Conservation (phyloP, 768 basidiomycete genomes). For the Xerocomellus chrysenteron region DNA sequence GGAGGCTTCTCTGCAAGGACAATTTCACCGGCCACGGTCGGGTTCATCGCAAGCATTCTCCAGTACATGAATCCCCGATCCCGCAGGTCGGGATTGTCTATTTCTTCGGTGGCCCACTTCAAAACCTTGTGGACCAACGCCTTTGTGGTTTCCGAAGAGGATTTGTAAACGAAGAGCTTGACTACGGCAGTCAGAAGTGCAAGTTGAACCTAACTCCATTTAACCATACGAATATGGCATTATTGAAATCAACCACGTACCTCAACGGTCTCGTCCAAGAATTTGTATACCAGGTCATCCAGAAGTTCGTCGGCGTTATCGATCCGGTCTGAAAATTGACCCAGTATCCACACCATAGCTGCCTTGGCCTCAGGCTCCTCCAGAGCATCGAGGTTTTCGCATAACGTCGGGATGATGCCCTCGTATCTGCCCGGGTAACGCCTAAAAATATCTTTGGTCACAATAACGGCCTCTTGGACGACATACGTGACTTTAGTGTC, state of each 20-base stretch:
- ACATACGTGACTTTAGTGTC: constrained; percentile 95
- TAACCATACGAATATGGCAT: background rate
- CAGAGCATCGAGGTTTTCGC: constrained; percentile 85
- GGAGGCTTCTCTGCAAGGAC: constrained; percentile 92
- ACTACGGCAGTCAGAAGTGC: constrained; percentile 92
- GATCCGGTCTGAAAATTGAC: constrained; percentile 93
- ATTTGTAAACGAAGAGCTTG: constrained; percentile 92
- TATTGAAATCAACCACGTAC: constrained; percentile 40
- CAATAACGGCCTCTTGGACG: constrained; percentile 95
- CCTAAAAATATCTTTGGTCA: constrained; percentile 97
- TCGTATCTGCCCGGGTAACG: constrained; percentile 97
- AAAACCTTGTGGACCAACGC: constrained; percentile 91
- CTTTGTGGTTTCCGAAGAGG: constrained; percentile 79
- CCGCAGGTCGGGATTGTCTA: constrained; percentile 96
- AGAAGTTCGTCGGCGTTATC: constrained; percentile 94
- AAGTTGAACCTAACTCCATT: constrained; percentile 75
- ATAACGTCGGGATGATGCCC: constrained; percentile 90
- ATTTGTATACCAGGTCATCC: constrained; percentile 86
- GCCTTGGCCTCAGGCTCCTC: constrained; percentile 98
- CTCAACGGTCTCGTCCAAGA: constrained; percentile 92
- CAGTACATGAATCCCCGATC: constrained; percentile 99
- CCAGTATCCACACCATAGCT: constrained; percentile 97
- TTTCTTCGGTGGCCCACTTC: constrained; percentile 96
- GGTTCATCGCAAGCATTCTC: constrained; percentile 93
- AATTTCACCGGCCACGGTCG: constrained; percentile 82